A percentile compares a stretch with the other conserved stretches of the same genome.
Conservation (phyloP, 768 basidiomycete genomes). For the Myochromella boudieri region DNA sequence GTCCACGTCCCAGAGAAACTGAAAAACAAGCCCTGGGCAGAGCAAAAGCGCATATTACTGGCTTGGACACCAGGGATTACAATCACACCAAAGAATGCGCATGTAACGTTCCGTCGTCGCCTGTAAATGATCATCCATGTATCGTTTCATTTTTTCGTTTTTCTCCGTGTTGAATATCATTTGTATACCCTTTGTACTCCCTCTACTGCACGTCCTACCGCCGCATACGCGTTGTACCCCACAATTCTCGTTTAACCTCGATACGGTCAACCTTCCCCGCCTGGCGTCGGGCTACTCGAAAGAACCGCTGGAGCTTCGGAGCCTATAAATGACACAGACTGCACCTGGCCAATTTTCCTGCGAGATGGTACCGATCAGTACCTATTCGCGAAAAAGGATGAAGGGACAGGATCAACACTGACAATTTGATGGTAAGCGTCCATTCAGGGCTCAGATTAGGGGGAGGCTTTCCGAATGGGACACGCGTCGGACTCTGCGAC, state of each 20-base stretch:
- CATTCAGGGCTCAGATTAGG: slow-evolving; percentile 1
- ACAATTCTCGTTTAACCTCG: no score
- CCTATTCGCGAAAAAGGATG: not conserved
- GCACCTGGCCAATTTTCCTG: slow-evolving; percentile 1
- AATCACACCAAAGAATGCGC: slow-evolving; percentile 31
- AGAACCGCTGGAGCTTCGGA: not conserved
- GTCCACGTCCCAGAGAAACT: slow-evolving; percentile 39
- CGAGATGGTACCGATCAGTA: not conserved
- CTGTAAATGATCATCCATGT: slow-evolving; percentile 1
- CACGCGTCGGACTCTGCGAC: not conserved
- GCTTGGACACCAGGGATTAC: slow-evolving; percentile 37
- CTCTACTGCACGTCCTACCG: no score
- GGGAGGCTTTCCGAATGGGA: not conserved
- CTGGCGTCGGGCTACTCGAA: slow-evolving; percentile 4
- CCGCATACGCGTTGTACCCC: no score
- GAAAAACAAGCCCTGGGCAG: slow-evolving; percentile 21
- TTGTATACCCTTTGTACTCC: no score
- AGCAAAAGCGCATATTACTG: slow-evolving; percentile 32
- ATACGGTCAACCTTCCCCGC: no score
- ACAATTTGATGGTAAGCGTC: slow-evolving; percentile 6
- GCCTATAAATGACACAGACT: slow-evolving; percentile 2
- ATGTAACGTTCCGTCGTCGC: slow-evolving; percentile 19
- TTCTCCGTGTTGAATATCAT: no score
- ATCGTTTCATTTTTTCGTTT: no score
- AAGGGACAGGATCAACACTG: not conserved